These are phyloP conservation scores for Neophaeococcomyces mojaviensis DNA, from an alignment of 2,329 filamentous ascomycete genomes.

Conservation along the genomic window DNA sequence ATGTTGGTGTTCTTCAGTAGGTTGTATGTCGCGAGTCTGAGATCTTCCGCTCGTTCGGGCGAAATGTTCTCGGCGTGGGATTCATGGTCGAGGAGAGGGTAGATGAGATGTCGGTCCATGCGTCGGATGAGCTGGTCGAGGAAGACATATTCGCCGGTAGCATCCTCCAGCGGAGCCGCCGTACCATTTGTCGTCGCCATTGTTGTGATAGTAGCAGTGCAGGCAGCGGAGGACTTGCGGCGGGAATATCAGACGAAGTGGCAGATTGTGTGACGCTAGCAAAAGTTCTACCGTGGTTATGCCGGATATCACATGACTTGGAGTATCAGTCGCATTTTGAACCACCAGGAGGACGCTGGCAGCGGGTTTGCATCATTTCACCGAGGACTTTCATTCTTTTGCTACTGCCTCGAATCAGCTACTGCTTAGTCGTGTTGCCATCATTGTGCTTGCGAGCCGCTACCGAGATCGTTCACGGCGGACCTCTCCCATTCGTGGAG, in stretches of 20 bases:
- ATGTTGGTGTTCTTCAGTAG: slow-evolving; percentile 97
- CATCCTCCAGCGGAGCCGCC: slow-evolving; percentile 31
- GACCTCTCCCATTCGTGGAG: too few species aligned
- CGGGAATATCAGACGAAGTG: neutral
- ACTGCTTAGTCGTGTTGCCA: too few species aligned
- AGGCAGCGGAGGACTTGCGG: neutral
- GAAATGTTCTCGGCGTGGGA: slow-evolving; percentile 73
- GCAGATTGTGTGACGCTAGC: slow-evolving; percentile 2
- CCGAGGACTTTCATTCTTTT: too few species aligned
- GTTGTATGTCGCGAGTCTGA: slow-evolving; percentile 82
- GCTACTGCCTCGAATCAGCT: too few species aligned
- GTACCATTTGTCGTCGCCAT: slow-evolving; percentile 11
- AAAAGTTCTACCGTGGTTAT: slow-evolving; percentile 1
- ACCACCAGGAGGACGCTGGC: too few species aligned
- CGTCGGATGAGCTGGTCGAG: slow-evolving; percentile 83
- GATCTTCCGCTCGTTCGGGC: slow-evolving; percentile 54
- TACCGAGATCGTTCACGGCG: too few species aligned
- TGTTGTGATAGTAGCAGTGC: neutral
- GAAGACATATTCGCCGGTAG: slow-evolving; percentile 65
- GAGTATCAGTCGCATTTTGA: neutral
- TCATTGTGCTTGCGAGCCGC: too few species aligned
- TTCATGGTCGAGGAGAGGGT: slow-evolving; percentile 89
- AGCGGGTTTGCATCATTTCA: too few species aligned
- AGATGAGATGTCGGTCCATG: slow-evolving; percentile 93
- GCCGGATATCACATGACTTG: neutral